Evolutionary conservation across 1,284 basidiomycete species (phyloP).

Genomic region (Phaffia rhodozyma): DNA sequence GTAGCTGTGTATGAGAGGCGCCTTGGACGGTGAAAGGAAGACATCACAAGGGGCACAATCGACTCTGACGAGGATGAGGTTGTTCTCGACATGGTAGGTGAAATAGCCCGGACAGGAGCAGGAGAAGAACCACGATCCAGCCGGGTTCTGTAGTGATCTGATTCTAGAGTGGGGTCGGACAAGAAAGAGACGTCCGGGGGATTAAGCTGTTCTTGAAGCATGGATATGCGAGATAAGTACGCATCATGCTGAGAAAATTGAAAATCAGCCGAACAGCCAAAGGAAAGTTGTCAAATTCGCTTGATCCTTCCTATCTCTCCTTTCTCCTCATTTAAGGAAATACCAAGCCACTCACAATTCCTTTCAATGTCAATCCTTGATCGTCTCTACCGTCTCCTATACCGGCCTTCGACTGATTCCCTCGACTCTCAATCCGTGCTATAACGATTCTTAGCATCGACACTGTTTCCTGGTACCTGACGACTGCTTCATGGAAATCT

Average conservation of each 20-base stretch:
- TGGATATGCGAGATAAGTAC: constrained; percentile 31
- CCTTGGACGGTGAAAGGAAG: too few species aligned
- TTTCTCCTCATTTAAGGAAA: constrained; percentile 4
- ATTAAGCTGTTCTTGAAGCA: constrained; percentile 1
- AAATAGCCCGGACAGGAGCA: not conserved
- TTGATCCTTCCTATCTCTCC: not conserved
- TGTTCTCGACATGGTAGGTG: not conserved
- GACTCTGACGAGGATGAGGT: too few species aligned
- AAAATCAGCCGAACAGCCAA: not conserved
- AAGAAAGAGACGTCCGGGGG: not conserved
- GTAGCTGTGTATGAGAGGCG: too few species aligned
- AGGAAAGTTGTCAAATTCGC: not conserved
- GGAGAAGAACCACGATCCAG: not conserved
- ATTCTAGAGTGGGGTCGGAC: not conserved
- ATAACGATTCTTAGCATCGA: constrained; percentile 33
- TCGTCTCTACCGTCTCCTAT: constrained; percentile 30
- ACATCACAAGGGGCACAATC: too few species aligned
- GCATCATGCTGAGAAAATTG: constrained; percentile 30
- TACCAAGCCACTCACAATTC: constrained; percentile 30
- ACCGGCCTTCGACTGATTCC: constrained; percentile 13
- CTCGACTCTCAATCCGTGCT: constrained; percentile 29
- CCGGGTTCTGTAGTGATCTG: not conserved
- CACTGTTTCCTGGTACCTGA: constrained; percentile 34
- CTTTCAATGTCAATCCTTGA: constrained; percentile 33
- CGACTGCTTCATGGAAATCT: constrained; percentile 33